Base-by-base conservation (phyloP, 352 stramenopile genomes). In the Globisporangium camurandrum region DNA sequence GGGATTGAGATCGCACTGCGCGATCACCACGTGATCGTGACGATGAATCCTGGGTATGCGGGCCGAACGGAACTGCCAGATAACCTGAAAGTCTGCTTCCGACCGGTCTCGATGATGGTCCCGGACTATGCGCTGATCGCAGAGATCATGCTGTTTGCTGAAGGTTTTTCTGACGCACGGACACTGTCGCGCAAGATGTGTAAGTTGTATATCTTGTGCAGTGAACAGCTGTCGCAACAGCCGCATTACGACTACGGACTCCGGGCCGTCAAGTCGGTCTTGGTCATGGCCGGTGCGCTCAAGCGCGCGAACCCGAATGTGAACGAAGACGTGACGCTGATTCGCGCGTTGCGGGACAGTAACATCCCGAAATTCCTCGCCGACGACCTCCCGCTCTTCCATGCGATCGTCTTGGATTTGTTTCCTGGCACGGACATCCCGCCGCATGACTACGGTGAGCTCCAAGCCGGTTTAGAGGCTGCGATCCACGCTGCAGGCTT, bases 21-120 rank as follows among this genome's bases (percentile, higher is more conserved):
- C 34, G 96, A 97, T 37, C 97, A 96, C 56, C 95, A 97, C 46
- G 95, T 98, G 52, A 98, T 97, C 64, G 97, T 98, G 57, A 98
- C 95, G 22, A 98, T 98, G 93, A 98, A 98, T 59, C 95, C 95
- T 20, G 95, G 95, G 0, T 98, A 98, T 53, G 95, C 94, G 0
- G 95, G 95, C 19, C 71, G 95, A 28, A 98, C 94, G 2, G 93
- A 98, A 53, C 76, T 98, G n/a, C 95, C 95, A 0, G 95, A 98
- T 52, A 98, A 98, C 59, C 69, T 98, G 17, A 98, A 98, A 54
- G 94, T 95, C 27, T 88, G 97, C 42, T 98, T 98, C 59, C 85
- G 95, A 3, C 94, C 91, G 3, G 96, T 95, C 49, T 95, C 95
- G 17, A 98, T 98, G 94, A 97, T 97, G 90, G 91, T 98, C 16